Base-by-base conservation (phyloP, 163 green algal species). In the Botryococcus braunii region DNA sequence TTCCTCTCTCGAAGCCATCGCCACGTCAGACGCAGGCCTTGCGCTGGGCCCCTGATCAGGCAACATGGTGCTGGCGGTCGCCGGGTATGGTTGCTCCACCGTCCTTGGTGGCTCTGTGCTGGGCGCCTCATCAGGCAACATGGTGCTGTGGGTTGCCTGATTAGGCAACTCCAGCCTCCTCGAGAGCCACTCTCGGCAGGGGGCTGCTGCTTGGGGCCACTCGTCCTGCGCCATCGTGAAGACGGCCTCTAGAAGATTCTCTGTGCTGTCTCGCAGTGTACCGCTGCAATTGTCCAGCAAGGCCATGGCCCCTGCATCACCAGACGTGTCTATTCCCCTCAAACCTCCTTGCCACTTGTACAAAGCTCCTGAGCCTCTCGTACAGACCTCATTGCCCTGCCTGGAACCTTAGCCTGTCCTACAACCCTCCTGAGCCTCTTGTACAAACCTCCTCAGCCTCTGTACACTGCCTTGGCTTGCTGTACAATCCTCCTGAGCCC, bases 191-290 rank as follows among this genome's bases (percentile, higher is more conserved):
- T 23, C 17, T 6, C 52, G 68, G 34, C 73, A 71, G n/a, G 68
- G 55, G 2, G 5, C 13, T 0, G 62, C 68, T 27, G 89, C 83
- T 29, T 82, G 60, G 2, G 57, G 25, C 78, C 86, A 92, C 21
- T 85, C 79, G 72, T 92, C 86, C 56, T 88, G 79, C n/a, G 85
- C 82, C 50, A 86, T 50, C 2, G 72, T 78, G 13, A 91, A 69
- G 27, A 86, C 56, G 21, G 84, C 58, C 38, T 86, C 79, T 8
- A 85, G 74, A 52, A 87, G 64, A 47, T 78, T 57, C 50, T 80
- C 62, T 32, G 66, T 59, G 36, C 37, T 38, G 13, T 43, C 48
- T 58, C 40, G 36, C 62, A 91, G 71, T 27, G 79, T 72, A 34
- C 21, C 36, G n/a, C 52, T 35, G 69, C 73, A 85, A 23, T 49